Evolutionary conservation across 371 early-diverging fungal species (phyloP), one percentile per base, ranked within the genome.

Genomic region (Racocetra persica): DNA sequence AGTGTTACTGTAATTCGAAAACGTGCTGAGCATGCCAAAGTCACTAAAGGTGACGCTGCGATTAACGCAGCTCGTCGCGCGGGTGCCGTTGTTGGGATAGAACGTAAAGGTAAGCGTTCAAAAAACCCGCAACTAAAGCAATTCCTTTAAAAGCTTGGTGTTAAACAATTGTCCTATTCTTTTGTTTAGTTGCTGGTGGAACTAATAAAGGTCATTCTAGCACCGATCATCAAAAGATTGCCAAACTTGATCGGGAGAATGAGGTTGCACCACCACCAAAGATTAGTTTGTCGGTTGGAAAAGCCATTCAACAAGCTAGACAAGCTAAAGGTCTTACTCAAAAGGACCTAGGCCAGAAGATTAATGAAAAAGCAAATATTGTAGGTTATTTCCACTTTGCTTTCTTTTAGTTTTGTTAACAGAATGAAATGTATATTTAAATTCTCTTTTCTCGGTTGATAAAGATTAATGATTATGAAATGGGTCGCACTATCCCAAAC

Each of bases 231-330:
- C 91, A 91, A 79, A 91, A 91, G 80, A 89, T 94, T 72, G 97
- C 97, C 67, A 95, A 97, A 84, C 82, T 97, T n/a, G 98, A 97
- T 82, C 92, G 95, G 81, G 94, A 95, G 67, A 93, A 95, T 69
- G 96, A 96, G 85, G 94, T 94, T 59, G 86, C 91, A 71, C 90
- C 93, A 24, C 94, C 93, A 22, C 89, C 92, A 75, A 90, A 90
- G 79, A 90, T 98, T 2, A 90, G 92, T 65, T 84, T 93, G 11
- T 88, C 91, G 71, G 95, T 97, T 28, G 94, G 94, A 80, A 93
- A 93, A 84, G 95, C 97, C 8, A 96, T 98, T 82, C 91, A 91
- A 82, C 89, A 93, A 83, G 96, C 91, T 13, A 92, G 98, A 74
- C 88, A 89, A 81, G 94, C 89, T 2, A 93, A 94, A 89, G 85